Evolutionary conservation across 805 yeast genomes (phyloP).

Genomic region (Monosporozyma aquatica): DNA sequence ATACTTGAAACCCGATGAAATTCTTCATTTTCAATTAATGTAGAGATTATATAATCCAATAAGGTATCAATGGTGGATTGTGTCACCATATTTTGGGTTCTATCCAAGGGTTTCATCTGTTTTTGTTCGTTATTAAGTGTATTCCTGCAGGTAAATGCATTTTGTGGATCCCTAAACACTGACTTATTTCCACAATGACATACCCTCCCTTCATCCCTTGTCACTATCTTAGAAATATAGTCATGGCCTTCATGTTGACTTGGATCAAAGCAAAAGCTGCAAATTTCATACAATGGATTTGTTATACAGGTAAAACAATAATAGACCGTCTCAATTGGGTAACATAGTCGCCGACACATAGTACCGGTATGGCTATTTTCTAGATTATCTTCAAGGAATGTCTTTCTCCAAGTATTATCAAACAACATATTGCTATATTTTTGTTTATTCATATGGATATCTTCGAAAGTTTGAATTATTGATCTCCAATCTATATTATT

Average conservation of each 20-base stretch:
- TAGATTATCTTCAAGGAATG: background rate
- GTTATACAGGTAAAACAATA: constrained; percentile 28
- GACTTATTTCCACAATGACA: constrained; percentile 29
- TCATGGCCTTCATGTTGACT: constrained; percentile 61
- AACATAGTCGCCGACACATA: constrained; percentile 23
- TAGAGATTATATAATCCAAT: constrained; percentile 23
- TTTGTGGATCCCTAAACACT: constrained; percentile 15
- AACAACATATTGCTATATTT: constrained; percentile 12
- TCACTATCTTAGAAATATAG: constrained; percentile 21
- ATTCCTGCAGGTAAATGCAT: constrained; percentile 17
- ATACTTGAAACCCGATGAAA: background rate
- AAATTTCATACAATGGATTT: constrained; percentile 36
- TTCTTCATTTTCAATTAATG: constrained; percentile 5
- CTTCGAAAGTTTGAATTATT: constrained; percentile 11
- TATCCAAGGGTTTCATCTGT: background rate
- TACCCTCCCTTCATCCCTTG: constrained; percentile 25
- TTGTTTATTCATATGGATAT: constrained; percentile 17
- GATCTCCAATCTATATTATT: constrained; percentile 19
- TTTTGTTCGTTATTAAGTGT: constrained; percentile 11
- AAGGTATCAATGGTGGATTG: constrained; percentile 13
- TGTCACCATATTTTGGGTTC: constrained; percentile 6
- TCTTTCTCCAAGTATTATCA: constrained; percentile 14
- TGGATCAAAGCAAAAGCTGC: constrained; percentile 65
- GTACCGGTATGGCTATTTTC: constrained; percentile 17
- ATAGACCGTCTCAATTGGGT: constrained; percentile 24